Evolutionary conservation across 2,329 filamentous ascomycete genomes (phyloP).

Genomic region (Delphinella strobiligena): DNA sequence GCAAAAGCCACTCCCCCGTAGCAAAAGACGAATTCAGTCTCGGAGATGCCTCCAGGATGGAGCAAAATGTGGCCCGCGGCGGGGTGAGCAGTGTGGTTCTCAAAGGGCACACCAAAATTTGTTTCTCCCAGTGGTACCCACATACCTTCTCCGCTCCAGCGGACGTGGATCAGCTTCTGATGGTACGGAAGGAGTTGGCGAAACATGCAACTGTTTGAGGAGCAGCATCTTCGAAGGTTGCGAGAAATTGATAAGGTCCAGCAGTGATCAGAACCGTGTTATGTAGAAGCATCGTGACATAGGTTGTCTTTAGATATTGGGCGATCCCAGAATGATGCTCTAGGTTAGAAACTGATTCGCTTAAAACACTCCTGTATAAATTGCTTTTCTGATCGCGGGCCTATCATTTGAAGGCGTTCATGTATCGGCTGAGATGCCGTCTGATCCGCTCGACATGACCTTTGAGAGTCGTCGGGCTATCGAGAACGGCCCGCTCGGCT

Average conservation of each 20-base stretch:
- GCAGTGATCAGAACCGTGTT: conserved; percentile 1
- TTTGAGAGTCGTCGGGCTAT: neutral
- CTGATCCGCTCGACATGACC: neutral
- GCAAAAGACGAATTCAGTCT: conserved; percentile 1
- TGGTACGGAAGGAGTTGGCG: neutral
- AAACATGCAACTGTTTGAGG: neutral
- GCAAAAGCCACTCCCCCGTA: neutral
- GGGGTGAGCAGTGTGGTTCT: conserved; percentile 2
- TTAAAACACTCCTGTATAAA: neutral
- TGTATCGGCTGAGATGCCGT: neutral
- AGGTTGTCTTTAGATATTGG: neutral
- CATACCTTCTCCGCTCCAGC: conserved; percentile 1
- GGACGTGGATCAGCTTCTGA: conserved; percentile 1
- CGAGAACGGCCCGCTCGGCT: neutral
- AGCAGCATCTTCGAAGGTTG: neutral
- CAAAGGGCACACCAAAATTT: neutral
- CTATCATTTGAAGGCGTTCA: neutral
- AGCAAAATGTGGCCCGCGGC: conserved; percentile 1
- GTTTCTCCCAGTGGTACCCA: neutral
- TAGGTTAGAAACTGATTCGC: neutral
- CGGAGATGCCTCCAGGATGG: neutral
- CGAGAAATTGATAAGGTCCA: conserved; percentile 2
- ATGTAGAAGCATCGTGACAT: neutral
- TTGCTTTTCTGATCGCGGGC: neutral
- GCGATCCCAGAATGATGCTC: neutral